Base-by-base conservation (phyloP, 1,284 basidiomycete genomes). In the Moesziomyces globuligerus region DNA sequence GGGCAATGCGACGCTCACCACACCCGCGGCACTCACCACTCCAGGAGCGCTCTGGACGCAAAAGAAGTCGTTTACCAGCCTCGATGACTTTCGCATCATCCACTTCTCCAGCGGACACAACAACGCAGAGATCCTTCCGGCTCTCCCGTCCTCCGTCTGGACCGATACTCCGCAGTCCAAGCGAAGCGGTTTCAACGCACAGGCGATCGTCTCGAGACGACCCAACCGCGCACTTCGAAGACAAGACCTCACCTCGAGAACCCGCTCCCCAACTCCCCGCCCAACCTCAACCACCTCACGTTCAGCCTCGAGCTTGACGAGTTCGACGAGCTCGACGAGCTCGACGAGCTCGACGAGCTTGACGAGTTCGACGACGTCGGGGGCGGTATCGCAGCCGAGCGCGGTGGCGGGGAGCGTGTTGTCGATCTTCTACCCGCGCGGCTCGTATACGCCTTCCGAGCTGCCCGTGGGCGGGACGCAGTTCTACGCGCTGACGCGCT, bases 1-100 rank as follows among this genome's bases (percentile, higher is more conserved):
- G 26, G 37, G 13, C 15, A 13, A n/a, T n/a, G n/a, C n/a, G n/a
- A n/a, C n/a, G 11, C 21, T 25, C 21, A 38, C 23, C n/a, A 42
- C 39, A 4, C 42, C 40, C 10, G 7, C 11, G 10, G 23, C 32
- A 6, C 17, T 18, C 7, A 51, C 59, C 3, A 49, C 34, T 9
- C 7, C 49, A 90, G 45, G 89, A 86, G n/a, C 85, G 81, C 11
- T 86, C 84, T 51, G 59, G 52, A 10, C 9, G 34, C 52, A 55
- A 21, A 13, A 17, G 7, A 3, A 1, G 10, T 26, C 36, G 3
- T 67, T 60, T 23, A 37, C 3, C 4, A 23, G 48, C 25, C 24
- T 67, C 10, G 13, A 44, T 44, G 53, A 60, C 13, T 51, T 67
- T 4, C 23, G 48, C 7, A 60, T 67, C 42, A 25, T 41, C 11